Evolutionary conservation across 2,329 filamentous ascomycete species (phyloP), one percentile per base, ranked within the genome.

Genomic region (Leptographium procerum): DNA sequence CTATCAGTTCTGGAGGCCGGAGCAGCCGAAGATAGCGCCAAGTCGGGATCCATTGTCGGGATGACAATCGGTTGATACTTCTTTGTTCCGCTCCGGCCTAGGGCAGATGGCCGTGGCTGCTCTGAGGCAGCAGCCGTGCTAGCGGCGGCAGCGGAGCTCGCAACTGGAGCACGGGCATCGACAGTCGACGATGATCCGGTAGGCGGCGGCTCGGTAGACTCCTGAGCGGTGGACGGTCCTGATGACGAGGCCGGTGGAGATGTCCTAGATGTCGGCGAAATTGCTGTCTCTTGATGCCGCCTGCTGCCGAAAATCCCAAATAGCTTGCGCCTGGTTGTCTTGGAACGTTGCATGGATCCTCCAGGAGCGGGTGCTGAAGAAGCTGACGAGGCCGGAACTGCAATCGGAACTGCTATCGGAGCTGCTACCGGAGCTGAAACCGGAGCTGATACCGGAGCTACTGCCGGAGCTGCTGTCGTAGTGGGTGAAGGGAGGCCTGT

Each of bases 301-400:
- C 71, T 76, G 55, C 67, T 65, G 34, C 75, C 72, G 65, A 82
- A 82, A 28, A 80, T 66, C 11, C 69, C 77, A 62, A 86, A 82
- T n/a, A 85, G 65, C 57, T 79, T 83, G 73, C 82, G 82, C 69
- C 78, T 82, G 26, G 78, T 76, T 2, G 75, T 72, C 69, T 79
- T 84, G 50, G 75, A 72, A 63, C 73, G 76, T 53, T 70, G 68
- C 43, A 72, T 11, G 28, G 48, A 11, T 8, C 24, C 45, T 4
- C 24, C 19, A 31, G 40, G 16, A 43, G 14, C 14, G 50, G 13
- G 33, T 11, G 47, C 33, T 19, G 50, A 34, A 5, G 50, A 10
- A 22, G 52, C 11, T 22, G 28, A 9, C 24, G 29, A 2, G 3
- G 57, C 31, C 53, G 64, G 47, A 52, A 61, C 56, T 56, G 60